Conservation (phyloP, 305 asterid species). For the Nicotiana rustica region DNA sequence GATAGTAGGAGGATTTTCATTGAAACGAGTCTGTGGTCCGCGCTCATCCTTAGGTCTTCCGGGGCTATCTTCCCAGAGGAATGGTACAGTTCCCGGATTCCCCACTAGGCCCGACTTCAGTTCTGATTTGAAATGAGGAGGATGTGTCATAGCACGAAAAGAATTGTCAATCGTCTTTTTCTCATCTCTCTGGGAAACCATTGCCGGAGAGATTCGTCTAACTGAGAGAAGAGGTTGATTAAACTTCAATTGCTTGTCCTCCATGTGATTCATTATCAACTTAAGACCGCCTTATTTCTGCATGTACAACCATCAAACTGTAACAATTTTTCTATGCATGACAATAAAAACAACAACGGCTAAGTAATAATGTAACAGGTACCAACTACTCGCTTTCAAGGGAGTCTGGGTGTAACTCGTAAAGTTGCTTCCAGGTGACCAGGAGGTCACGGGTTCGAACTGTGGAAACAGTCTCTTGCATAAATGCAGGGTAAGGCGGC, state of each 20-base stretch:
- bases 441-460: no score
- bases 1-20: slow-evolving; percentile 45
- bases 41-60: slow-evolving; percentile 72
- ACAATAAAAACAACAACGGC: not conserved
- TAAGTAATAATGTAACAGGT: not conserved
- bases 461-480: no score
- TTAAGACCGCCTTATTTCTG: slow-evolving; percentile 46
- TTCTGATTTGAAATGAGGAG: slow-evolving; percentile 62
- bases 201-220: slow-evolving; percentile 50
- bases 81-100: slow-evolving; percentile 80
- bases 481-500: no score
- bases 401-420: no score
- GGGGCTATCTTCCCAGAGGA: slow-evolving; percentile 78
- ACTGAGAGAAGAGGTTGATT: slow-evolving; percentile 72
- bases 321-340: not conserved
- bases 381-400: not conserved
- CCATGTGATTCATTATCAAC: slow-evolving; percentile 61
- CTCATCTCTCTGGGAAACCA: slow-evolving; percentile 45
- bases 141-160: slow-evolving; percentile 43
- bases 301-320: slow-evolving; percentile 22
- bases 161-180: slow-evolving; percentile 36
- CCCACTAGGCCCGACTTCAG: slow-evolving; percentile 78
- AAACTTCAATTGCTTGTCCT: slow-evolving; percentile 65
- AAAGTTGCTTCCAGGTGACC: no score
- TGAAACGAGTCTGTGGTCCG: slow-evolving; percentile 31